Conservation (phyloP, 257 asterid species). For the Solanum chiquidenum region DNA sequence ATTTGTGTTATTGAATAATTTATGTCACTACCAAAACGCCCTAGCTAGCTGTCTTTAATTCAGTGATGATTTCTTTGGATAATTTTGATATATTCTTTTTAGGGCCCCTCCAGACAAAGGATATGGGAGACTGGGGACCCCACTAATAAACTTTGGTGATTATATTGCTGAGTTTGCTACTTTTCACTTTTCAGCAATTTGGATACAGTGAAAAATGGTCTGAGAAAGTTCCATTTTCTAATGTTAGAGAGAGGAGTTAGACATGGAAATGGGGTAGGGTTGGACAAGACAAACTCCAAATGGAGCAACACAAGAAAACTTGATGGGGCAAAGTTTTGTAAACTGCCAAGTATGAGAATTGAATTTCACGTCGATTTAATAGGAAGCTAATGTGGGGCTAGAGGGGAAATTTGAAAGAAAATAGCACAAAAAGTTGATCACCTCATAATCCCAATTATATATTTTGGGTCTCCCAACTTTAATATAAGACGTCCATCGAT, state of each 20-base stretch:
- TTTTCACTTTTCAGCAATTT: not conserved
- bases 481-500: not conserved
- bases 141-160: not conserved
- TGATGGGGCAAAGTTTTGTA: not conserved
- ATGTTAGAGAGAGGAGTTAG: not conserved
- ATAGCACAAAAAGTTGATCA: not conserved
- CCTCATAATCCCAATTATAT: not conserved
- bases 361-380: not conserved
- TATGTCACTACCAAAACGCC: not conserved
- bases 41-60: not conserved
- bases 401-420: not conserved
- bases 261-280: not conserved
- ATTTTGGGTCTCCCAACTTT: not conserved
- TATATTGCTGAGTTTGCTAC: not conserved
- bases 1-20: not conserved
- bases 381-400: not conserved
- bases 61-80: not conserved
- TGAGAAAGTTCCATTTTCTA: not conserved
- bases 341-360: not conserved
- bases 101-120: not conserved
- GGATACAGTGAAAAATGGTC: not conserved
- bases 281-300: not conserved
- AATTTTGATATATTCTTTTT: not conserved
- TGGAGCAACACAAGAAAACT: not conserved
- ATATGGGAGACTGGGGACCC: not conserved